phyloP scores from a whole-genome alignment of 106 monocot genomes.

The Allium sativum region DNA sequence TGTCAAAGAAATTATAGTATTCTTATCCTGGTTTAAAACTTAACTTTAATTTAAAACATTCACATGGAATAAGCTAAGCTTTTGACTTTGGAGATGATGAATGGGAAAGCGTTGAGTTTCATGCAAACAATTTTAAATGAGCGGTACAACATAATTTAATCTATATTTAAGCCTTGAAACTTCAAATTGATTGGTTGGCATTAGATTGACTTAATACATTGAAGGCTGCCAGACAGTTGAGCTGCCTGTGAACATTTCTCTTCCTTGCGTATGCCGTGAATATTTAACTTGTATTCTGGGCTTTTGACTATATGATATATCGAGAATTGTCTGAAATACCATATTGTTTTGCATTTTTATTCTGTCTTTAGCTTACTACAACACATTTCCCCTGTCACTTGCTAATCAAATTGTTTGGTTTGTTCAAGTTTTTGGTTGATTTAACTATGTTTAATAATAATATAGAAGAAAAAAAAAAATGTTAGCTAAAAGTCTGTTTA shows the following conservation, averaged over 20 bases:
- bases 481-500: no score
- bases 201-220: no score
- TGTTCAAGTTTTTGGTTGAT: background rate
- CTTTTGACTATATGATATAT: background rate
- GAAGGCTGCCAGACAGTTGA: slow-evolving; percentile 5
- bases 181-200: slow-evolving; percentile 1
- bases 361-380: background rate
- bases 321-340: background rate
- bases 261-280: background rate
- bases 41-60: background rate
- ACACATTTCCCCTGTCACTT: background rate
- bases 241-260: slow-evolving; percentile 6
- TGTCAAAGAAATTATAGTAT: background rate
- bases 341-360: background rate
- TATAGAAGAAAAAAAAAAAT: no score
- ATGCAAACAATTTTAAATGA: slow-evolving; percentile 7
- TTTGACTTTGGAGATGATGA: slow-evolving; percentile 6
- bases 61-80: slow-evolving; percentile 5
- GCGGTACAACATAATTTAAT: background rate
- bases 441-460: no score
- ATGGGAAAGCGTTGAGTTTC: slow-evolving; percentile 4
- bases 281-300: background rate
- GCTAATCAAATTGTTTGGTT: background rate
- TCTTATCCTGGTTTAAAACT: background rate
- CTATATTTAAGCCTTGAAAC: background rate